Base-by-base conservation (phyloP, 176 grass and related monocot species). In the Lolium multiflorum region DNA sequence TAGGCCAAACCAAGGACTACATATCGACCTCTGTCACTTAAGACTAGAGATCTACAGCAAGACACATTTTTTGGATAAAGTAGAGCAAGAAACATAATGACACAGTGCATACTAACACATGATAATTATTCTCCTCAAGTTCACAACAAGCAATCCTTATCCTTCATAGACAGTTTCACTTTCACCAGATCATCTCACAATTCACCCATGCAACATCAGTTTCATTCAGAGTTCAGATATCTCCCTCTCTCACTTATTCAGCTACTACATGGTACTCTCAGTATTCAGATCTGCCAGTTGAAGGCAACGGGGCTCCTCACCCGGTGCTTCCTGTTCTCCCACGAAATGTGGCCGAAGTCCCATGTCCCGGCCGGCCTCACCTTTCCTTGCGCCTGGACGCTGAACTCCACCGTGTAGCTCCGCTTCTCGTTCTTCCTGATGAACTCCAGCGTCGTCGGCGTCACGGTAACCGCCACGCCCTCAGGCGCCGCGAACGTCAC, bases 301-400 rank as follows among this genome's bases (percentile, higher is more conserved):
- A 93, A 83, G 15, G 74, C 85, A 16, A 88, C 82, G 0, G 91
- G 88, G 47, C 82, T 90, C 82, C 70, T 88, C 24, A 90, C 88
- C 9, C 50, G 85, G 66, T 88, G 88, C 22, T 41, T 64, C 57
- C 56, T 17, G 28, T 83, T 93, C 71, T 93, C 88, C 91, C 88
- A 88, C 9, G 74, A 48, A 55, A 90, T 60, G 49, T 75, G 71
- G 1, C 82, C 88, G 50, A 81, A 72, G 15, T 77, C 16, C 60
- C 61, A 17, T 59, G 56, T 59, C 11, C 51, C 8, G 5, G 25
- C 6, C 18, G 59, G 59, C 59, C 46, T 71, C 12, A 18, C n/a
- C 16, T 3, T 44, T 7, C 21, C 37, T 8, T 17, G 9, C 21
- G 72, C 63, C 35, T 44, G 63, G 26, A 37, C 87, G 52, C 44